phyloP scores from a whole-genome alignment of 2,329 filamentous ascomycete genomes.

The Grosmannia huntii region DNA sequence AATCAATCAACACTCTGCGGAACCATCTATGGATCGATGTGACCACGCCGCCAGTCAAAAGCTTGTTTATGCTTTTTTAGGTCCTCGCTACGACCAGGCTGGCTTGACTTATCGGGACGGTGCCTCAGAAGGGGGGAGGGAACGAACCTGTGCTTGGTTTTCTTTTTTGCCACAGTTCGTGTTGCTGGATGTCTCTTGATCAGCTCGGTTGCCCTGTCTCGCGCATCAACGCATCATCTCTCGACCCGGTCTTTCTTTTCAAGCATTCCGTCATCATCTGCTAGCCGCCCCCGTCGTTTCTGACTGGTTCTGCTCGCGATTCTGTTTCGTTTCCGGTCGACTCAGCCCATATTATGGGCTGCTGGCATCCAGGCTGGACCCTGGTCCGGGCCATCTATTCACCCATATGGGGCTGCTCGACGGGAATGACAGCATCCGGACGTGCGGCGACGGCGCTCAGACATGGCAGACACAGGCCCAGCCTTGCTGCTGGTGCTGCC shows the following conservation, averaged over 20 bases:
- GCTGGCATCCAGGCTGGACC: background rate
- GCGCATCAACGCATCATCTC: background rate
- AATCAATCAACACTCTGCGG: background rate
- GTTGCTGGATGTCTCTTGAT: background rate
- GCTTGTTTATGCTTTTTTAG: constrained; percentile 1
- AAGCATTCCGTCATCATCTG: background rate
- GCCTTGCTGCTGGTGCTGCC: background rate
- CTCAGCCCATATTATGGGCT: background rate
- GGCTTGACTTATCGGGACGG: background rate
- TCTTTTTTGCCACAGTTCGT: background rate
- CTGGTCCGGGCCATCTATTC: background rate
- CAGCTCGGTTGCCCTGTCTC: background rate
- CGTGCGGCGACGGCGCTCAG: background rate
- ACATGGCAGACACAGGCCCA: background rate
- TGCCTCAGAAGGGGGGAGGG: background rate
- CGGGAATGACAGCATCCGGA: background rate
- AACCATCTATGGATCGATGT: background rate
- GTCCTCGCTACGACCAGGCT: background rate
- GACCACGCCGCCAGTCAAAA: background rate
- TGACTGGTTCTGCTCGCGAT: background rate
- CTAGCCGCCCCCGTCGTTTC: background rate
- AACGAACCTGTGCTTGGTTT: background rate
- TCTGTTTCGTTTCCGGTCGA: background rate
- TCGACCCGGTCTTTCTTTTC: background rate
- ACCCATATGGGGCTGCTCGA: background rate